A percentile compares a stretch with the other conserved stretches of the same genome.
Conservation (phyloP, 768 basidiomycete species). For the Leccinum fibrillosum region DNA sequence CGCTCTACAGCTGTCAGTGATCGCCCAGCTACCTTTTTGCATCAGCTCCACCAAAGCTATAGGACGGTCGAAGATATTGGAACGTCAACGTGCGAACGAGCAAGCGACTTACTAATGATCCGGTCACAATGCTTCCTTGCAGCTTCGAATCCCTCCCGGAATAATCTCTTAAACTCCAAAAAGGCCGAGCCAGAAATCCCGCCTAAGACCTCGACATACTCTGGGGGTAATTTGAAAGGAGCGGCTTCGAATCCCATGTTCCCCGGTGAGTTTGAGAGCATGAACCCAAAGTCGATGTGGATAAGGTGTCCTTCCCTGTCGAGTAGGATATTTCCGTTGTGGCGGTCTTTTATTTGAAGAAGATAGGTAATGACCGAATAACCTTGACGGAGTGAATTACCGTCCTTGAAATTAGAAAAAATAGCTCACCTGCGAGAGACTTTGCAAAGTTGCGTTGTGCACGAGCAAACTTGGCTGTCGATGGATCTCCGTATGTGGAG, state of each 20-base stretch:
- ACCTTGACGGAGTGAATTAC: constrained; percentile 39
- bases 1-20: not conserved
- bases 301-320: constrained; percentile 94
- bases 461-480: constrained; percentile 80
- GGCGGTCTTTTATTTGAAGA: constrained; percentile 96
- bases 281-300: constrained; percentile 99
- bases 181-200: constrained; percentile 76
- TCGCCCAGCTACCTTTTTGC: constrained; percentile 73
- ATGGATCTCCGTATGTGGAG: constrained; percentile 84
- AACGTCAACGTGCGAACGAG: not conserved
- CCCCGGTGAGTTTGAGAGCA: constrained; percentile 94
- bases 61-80: constrained; percentile 12
- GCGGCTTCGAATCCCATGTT: constrained; percentile 99
- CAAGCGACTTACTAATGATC: constrained; percentile 69
- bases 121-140: constrained; percentile 95
- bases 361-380: constrained; percentile 97
- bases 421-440: constrained; percentile 69
- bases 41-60: constrained; percentile 88
- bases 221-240: constrained; percentile 92
- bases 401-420: not conserved
- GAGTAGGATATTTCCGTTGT: constrained; percentile 96
- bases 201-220: constrained; percentile 95
- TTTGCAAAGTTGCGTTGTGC: constrained; percentile 95
- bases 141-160: constrained; percentile 91
- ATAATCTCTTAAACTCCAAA: constrained; percentile 79